A percentile compares a stretch with the other conserved stretches of the same genome.
Conservation (phyloP, 2,329 filamentous ascomycete genomes). For the Pseudocercospora pini-densiflorae region DNA sequence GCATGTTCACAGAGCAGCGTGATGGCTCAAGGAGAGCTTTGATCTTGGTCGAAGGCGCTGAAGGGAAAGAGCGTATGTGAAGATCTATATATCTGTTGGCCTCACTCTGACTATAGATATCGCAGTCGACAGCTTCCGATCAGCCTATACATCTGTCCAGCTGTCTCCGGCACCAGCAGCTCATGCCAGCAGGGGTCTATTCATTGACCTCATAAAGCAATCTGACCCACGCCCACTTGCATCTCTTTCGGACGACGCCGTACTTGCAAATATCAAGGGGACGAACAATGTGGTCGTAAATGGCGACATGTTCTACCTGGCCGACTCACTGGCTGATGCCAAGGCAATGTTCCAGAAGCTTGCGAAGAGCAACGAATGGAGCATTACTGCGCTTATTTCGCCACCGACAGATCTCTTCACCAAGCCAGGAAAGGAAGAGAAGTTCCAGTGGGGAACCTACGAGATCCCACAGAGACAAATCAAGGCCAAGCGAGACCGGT, state of each 20-base stretch:
- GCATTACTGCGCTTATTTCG: conserved; percentile 33
- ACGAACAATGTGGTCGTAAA: conserved; percentile 9
- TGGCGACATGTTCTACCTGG: conserved; percentile 28
- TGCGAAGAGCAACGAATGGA: conserved; percentile 20
- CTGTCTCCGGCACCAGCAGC: conserved; percentile 34
- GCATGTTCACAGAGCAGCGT: conserved; percentile 44
- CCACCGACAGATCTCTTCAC: conserved; percentile 22
- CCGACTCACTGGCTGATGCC: conserved; percentile 25
- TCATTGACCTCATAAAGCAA: conserved; percentile 38
- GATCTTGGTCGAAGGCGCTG: conserved; percentile 33
- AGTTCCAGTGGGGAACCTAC: conserved; percentile 40
- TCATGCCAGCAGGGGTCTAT: conserved; percentile 31
- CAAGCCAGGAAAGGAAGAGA: conserved; percentile 17
- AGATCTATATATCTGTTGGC: neutral
- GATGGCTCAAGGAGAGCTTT: conserved; percentile 28
- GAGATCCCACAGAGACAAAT: conserved; percentile 31
- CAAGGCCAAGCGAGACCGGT: conserved; percentile 32
- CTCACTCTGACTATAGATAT: conserved; percentile 8
- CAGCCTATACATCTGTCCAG: conserved; percentile 32
- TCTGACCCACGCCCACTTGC: conserved; percentile 20
- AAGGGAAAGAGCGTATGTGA: conserved; percentile 28
- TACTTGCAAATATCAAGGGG: conserved; percentile 12
- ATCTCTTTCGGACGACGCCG: conserved; percentile 21
- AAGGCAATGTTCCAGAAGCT: conserved; percentile 21
- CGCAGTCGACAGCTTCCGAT: conserved; percentile 16